Percentiles rank a stretch among this genome's conserved stretches.
Conservation (phyloP, 176 grass and related monocot species). For the Coix lacrymajobi region DNA sequence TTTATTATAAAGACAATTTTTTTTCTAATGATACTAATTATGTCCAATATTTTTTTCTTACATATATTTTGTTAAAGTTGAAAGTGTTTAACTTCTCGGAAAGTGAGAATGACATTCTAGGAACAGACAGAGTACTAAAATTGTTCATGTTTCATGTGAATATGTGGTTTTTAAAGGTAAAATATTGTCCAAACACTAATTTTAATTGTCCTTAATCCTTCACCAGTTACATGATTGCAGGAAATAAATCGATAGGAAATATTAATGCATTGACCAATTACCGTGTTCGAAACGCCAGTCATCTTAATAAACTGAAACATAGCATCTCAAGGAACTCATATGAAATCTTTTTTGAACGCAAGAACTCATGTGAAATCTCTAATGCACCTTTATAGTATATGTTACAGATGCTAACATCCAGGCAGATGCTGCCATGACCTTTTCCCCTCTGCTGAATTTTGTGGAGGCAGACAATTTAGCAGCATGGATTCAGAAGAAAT, state of each 20-base stretch:
- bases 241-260: neutral
- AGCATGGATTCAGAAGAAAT: neutral
- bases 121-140: neutral
- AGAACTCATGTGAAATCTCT: neutral
- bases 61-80: no score
- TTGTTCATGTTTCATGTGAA: constrained; percentile 1
- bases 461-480: neutral
- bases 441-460: neutral
- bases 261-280: neutral
- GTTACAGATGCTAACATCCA: constrained; percentile 15
- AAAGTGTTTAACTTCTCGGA: no score
- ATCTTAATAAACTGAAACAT: neutral
- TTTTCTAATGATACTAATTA: no score
- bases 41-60: no score
- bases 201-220: neutral
- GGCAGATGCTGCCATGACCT: neutral
- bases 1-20: no score
- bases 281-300: neutral
- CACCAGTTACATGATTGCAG: neutral
- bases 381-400: neutral
- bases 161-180: neutral
- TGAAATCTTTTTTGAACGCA: neutral
- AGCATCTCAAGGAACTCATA: neutral
- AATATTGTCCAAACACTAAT: neutral
- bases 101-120: no score